phyloP scores from a whole-genome alignment of 768 basidiomycete species.

The Collybia sordida region DNA sequence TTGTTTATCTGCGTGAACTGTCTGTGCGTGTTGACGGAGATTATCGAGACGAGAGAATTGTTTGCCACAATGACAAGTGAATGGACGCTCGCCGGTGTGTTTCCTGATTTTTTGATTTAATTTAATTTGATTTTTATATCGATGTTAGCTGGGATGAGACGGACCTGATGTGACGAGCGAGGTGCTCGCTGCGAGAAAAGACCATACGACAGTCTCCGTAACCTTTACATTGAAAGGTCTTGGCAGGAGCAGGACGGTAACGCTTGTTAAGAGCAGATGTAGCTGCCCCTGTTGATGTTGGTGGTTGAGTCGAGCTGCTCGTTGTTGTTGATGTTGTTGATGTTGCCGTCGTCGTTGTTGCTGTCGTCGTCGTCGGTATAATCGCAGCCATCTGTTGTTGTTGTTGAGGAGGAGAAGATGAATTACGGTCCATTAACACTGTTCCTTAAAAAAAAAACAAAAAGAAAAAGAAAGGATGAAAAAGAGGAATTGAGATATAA shows the following conservation, averaged over 20 bases:
- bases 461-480: slow-evolving; percentile 11
- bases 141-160: slow-evolving; percentile 20
- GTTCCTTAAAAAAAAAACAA: too few relatives aligned
- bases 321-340: not conserved
- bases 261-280: slow-evolving; percentile 43
- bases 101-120: too few relatives aligned
- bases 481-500: too few relatives aligned
- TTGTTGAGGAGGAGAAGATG: slow-evolving; percentile 18
- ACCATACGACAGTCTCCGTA: slow-evolving; percentile 97
- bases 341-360: slow-evolving; percentile 3
- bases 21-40: slow-evolving; percentile 94
- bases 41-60: slow-evolving; percentile 97
- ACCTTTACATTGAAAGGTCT: slow-evolving; percentile 94
- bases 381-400: slow-evolving; percentile 11
- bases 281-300: too few relatives aligned
- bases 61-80: slow-evolving; percentile 93
- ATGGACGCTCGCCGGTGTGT: slow-evolving; percentile 97
- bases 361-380: slow-evolving; percentile 5
- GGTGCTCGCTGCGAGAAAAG: slow-evolving; percentile 92
- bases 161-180: slow-evolving; percentile 93
- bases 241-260: slow-evolving; percentile 82
- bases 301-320: slow-evolving; percentile 28
- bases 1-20: slow-evolving; percentile 93
- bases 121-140: too few relatives aligned
- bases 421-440: too few relatives aligned